Evolutionary conservation across 768 basidiomycete species (phyloP).

Genomic region (Clavulina sp.): DNA sequence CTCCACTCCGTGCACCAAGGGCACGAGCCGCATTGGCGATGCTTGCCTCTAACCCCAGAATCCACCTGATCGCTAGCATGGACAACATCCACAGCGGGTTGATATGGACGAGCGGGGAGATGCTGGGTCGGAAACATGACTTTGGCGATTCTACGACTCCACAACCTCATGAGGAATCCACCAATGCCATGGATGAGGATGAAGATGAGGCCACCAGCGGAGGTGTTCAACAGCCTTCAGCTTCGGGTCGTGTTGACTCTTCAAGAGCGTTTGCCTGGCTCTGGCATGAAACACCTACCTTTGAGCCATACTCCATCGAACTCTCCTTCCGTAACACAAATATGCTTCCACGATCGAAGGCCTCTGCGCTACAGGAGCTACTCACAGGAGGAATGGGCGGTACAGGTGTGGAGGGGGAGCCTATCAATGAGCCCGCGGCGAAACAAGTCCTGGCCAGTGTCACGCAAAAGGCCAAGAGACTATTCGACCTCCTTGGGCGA

Average conservation of each 20-base stretch:
- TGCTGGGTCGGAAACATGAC: slow-evolving; percentile 28
- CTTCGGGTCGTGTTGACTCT: no score
- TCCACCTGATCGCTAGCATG: slow-evolving; percentile 70
- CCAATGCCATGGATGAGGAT: no score
- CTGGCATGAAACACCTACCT: slow-evolving; percentile 39
- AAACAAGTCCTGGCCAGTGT: slow-evolving; percentile 74
- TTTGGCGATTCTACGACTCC: slow-evolving; percentile 6
- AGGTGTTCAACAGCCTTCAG: no score
- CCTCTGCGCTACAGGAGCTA: not conserved
- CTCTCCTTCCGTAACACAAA: not conserved
- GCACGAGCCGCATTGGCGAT: slow-evolving; percentile 49
- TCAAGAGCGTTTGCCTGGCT: slow-evolving; percentile 67
- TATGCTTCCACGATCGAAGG: not conserved
- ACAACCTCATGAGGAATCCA: slow-evolving; percentile 62
- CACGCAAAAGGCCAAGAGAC: slow-evolving; percentile 66
- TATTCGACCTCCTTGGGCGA: slow-evolving; percentile 55
- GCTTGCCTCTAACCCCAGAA: slow-evolving; percentile 51
- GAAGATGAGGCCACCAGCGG: no score
- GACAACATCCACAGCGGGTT: slow-evolving; percentile 76
- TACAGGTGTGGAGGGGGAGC: no score
- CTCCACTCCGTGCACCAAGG: slow-evolving; percentile 44
- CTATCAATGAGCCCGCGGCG: slow-evolving; percentile 65
- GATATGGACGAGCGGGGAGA: slow-evolving; percentile 63
- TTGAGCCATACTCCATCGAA: slow-evolving; percentile 18
- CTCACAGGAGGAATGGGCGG: slow-evolving; percentile 4